Base-by-base conservation (phyloP, 305 asterid species). In the Fraxinus nigra region DNA sequence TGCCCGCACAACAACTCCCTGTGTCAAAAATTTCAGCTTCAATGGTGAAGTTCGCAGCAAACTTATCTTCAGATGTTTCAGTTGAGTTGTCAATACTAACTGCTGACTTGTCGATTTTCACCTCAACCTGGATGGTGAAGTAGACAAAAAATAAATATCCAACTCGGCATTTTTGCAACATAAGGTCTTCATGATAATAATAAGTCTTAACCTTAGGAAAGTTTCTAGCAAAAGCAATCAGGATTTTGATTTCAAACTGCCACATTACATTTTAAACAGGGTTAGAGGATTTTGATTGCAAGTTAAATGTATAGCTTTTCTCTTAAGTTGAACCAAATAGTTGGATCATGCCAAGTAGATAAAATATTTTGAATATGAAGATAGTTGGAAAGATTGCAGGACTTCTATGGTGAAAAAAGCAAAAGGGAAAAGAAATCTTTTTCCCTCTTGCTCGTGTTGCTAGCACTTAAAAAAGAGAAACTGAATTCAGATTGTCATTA, bases 1-100 rank as follows among this genome's bases (percentile, higher is more conserved):
- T 82, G 87, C 87, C 76, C 69, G 82, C 78, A 86, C 83, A 78
- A 89, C 89, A 88, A 84, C 89, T 85, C 87, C 90, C 95, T 0
- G 88, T 86, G 86, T 94, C 97, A 82, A 90, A 95, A 33, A 95
- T 85, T 90, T 89, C 92, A 83, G 97, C 98, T 90, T 95, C 98
- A 85, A 95, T 85, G 75, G 88, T 88, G 92, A 90, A 92, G 85
- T 82, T 88, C 46, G 87, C 79, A 8, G 89, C 78, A 80, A 89
- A 82, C 82, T 87, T 84, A 81, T 88, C 93, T 85, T 89, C 89
- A 35, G 88, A 76, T 82, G 88, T 63, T 86, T 83, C 94, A 67
- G 78, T 83, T 54, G 92, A 84, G 81, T 83, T 80, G 87, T 95
- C 98, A 81, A 92, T 86, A 75, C 85, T 87, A 83, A 89, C 85